A percentile compares a stretch with the other conserved stretches of the same genome.
Conservation (phyloP, 306 rosid genomes). For the Fragaria iinumae region DNA sequence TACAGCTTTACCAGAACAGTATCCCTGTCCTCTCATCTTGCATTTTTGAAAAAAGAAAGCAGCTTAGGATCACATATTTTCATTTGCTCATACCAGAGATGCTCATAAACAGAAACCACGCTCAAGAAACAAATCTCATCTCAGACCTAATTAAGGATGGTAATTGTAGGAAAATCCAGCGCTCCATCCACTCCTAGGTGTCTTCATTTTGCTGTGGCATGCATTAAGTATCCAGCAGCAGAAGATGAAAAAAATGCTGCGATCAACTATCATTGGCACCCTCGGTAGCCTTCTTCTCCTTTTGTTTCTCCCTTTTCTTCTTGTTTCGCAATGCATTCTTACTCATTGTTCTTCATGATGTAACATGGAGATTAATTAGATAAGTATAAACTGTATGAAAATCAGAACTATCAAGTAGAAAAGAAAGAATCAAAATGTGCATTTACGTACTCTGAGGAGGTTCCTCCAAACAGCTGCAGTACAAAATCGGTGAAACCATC, state of each 20-base stretch:
- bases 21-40: neutral
- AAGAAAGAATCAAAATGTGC: slow-evolving; percentile 3
- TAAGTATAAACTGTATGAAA: slow-evolving; percentile 18
- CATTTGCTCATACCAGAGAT: neutral
- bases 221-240: neutral
- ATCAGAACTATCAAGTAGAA: neutral
- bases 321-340: slow-evolving; percentile 83
- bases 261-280: slow-evolving; percentile 45
- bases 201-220: neutral
- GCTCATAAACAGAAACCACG: neutral
- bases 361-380: slow-evolving; percentile 22
- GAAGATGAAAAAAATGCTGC: neutral
- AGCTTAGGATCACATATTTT: neutral
- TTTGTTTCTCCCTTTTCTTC: slow-evolving; percentile 94
- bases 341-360: slow-evolving; percentile 59
- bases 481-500: slow-evolving; percentile 22
- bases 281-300: slow-evolving; percentile 71
- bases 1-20: neutral
- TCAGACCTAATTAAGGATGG: neutral
- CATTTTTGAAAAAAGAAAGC: neutral
- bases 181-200: slow-evolving; percentile 6
- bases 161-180: slow-evolving; percentile 6
- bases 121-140: neutral
- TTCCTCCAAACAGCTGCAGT: slow-evolving; percentile 75
- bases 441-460: slow-evolving; percentile 60